Evolutionary conservation across 2,329 filamentous ascomycete genomes (phyloP), one percentile per base, ranked within the genome.

Genomic region (Cryphonectria nitschkei): DNA sequence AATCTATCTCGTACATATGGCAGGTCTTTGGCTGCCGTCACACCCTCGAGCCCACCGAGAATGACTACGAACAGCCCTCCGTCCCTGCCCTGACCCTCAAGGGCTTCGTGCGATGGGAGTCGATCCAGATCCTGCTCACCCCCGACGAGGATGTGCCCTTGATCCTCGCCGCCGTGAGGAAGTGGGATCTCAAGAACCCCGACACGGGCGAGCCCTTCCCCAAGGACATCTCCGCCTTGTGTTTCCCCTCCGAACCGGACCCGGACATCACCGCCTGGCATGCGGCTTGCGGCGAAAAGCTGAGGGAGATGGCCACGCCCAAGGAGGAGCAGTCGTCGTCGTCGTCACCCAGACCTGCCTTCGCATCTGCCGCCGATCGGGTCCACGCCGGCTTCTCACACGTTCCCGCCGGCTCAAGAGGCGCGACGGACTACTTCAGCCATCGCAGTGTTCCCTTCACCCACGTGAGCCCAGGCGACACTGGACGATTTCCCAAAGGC

Each of bases 71-170:
- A 3, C 84, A 90, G 0, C 67, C 67, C 0, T 90, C 88, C 0
- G 87, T 98, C 58, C 96, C 96, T 0, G 93, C 94, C 19, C 83
- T 99, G 69, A 97, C 95, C 50, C 85, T 87, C 0, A 88, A 89
- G 77, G 96, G 96, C 56, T 99, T 97, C 80, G 93, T 95, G 60
- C 90, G 93, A 79, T 99, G 95, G 95, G 92, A 97, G 83, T 94
- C 93, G 0, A 92, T 98, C 69, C 94, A 98, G 82, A 87, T 97
- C 32, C 84, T 98, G 50, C 87, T 98, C 1, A 93, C 91, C 1
- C 96, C 96, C 0, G 92, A 96, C 75, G 93, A 97, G 76, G 95
- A 98, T 82, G 92, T 94, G 0, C 89, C 89, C 0, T 95, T 94
- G 76, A 81, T 99, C 34, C 93, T 96, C 76, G 90, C 89, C 76